Evolutionary conservation across 2,329 filamentous ascomycete genomes (phyloP), one percentile per base, ranked within the genome.

Genomic region (Colletotrichum ledebouriae): DNA sequence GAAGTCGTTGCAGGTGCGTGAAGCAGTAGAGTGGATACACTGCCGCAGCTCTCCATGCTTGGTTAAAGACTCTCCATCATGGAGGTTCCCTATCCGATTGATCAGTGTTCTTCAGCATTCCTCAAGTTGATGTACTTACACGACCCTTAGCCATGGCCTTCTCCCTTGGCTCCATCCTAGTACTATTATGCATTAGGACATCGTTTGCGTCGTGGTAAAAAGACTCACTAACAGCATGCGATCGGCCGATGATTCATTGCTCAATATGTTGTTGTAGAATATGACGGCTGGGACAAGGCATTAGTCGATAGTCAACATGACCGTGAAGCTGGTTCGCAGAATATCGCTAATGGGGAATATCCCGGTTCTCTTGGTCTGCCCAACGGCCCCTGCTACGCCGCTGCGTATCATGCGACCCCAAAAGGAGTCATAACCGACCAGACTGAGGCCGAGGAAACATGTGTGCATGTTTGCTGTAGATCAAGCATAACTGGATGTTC

Each of bases 11-110:
- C 12, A 33, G n/a, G 6, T 64, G 61, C 3, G 61, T 50, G 25
- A 64, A 59, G 13, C 61, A 64, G 12, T 50, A 64, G 10, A 64
- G 55, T 0, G 61, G 61, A 52, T 64, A 64, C 20, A 64, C 53
- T 17, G 61, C 55, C 0, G 61, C 61, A 12, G 61, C 61, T 10
- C 61, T 53, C 61, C 61, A 64, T 0, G 61, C 61, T 9, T 64
- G 61, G 1, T 64, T 64, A 9, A 59, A 64, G 2, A 42, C 42
- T 9, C 61, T 44, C 61, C 61, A 59, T 5, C 42, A 64, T 0
- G 46, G 10, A 9, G 59, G 34, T n/a, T 64, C 55, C n/a, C 61
- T 64, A 6, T 15, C 1, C 0, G 3, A 1, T 11, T 2, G 0
- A 25, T 50, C 3, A 59, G 37, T 9, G 6, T 6, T 11, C 13